Evolutionary conservation across 495 filamentous ascomycete genomes (phyloP), one percentile per base, ranked within the genome.

Genomic region (Glutinoglossum americanum): DNA sequence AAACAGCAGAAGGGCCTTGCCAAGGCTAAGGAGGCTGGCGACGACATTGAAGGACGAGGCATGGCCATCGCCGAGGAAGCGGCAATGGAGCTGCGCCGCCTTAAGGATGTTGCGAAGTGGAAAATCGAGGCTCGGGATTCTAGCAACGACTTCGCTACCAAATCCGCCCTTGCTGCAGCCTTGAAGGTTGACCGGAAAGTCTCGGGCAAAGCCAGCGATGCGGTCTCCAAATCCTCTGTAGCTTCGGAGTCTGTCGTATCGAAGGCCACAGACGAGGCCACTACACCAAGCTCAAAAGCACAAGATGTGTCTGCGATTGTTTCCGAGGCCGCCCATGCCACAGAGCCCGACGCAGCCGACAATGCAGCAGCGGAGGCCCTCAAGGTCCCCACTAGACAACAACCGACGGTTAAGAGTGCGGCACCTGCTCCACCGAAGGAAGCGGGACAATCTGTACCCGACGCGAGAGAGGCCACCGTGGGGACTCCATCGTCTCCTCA

Each of bases 101-200:
- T 99, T 27, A 97, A 92, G 76, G 82, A 85, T 60, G 83, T 93
- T 45, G 86, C 81, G 26, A 73, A 74, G 60, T 93, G 86, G 85
- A 97, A 97, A 70, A 75, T 95, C 51, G 73, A 77, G 25, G 80
- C 88, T 44, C 69, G 75, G 27, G 93, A 96, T 63, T 72, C 77
- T 1, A 81, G 78, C 15, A 78, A 90, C 47, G 81, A 93, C 64
- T 97, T 94, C 57, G 73, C 74, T 49, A 71, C 70, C 55, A 69
- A 70, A 10, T 62, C 65, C 27, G 67, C 71, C 61, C 69, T 61
- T 11, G 55, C 59, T 25, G 37, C 21, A 3, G 37, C 32, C 13
- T 33, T 35, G 1, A 47, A 35, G 1, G 9, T 48, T 48, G 59
- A 21, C 13, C 48, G 76, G 61, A 74, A 76, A 60, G 69, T 76